Conservation (phyloP, 2,329 filamentous ascomycete genomes). For the Claviceps sp. region DNA sequence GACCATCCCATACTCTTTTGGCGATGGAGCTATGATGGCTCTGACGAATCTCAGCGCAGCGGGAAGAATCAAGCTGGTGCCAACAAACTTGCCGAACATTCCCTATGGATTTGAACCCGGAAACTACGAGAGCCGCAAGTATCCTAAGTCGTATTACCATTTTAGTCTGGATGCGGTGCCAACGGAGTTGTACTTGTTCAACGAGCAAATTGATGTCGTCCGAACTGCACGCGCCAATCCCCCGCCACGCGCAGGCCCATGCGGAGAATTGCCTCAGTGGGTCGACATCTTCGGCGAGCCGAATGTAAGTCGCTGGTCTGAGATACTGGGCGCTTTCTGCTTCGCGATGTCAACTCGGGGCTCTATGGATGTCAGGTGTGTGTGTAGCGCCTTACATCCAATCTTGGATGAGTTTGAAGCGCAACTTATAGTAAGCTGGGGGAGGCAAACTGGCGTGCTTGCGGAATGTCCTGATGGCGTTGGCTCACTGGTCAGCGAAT, state of each 20-base stretch:
- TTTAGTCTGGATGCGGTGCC: conserved; percentile 49
- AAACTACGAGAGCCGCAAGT: conserved; percentile 57
- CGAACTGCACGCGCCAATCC: conserved; percentile 20
- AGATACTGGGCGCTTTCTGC: conserved; percentile 47
- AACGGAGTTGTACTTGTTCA: conserved; percentile 48
- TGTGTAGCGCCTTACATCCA: conserved; percentile 42
- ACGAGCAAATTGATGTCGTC: conserved; percentile 34
- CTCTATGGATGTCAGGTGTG: conserved; percentile 36
- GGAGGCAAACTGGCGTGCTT: conserved; percentile 37
- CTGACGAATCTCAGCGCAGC: conserved; percentile 50
- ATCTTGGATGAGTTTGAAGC: conserved; percentile 52
- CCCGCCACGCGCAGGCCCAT: conserved; percentile 28
- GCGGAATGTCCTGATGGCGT: conserved; percentile 24
- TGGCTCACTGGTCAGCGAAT: conserved; percentile 39
- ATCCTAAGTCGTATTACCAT: conserved; percentile 50
- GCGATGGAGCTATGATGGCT: conserved; percentile 54
- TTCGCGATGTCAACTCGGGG: conserved; percentile 51
- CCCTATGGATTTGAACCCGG: conserved; percentile 59
- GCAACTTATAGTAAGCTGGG: conserved; percentile 45
- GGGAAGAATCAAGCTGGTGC: conserved; percentile 39
- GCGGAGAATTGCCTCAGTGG: conserved; percentile 54
- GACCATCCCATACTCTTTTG: conserved; percentile 40
- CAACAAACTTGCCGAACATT: conserved; percentile 43
- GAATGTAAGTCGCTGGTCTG: conserved; percentile 48
- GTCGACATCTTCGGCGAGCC: conserved; percentile 51